phyloP scores from a whole-genome alignment of 257 asterid species.

The Ilex aquifolium region DNA sequence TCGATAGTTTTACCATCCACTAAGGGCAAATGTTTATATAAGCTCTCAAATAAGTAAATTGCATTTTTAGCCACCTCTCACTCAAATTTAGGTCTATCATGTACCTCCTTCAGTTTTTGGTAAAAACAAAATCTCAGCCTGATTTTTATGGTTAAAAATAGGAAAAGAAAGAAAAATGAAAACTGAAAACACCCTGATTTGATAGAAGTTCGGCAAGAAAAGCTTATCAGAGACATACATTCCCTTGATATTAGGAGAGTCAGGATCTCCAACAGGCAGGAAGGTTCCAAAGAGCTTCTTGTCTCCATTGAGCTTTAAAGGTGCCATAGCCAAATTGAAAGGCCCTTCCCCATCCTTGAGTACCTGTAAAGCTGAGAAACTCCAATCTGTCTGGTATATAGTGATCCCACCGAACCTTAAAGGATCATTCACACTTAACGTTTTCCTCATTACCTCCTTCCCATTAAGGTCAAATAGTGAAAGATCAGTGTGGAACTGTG shows the following conservation, averaged over 20 bases:
- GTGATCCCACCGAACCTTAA: conserved; percentile 82
- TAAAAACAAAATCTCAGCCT: too few species aligned
- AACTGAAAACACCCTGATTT: too few species aligned
- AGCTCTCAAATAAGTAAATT: too few species aligned
- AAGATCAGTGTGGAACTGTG: conserved; percentile 83
- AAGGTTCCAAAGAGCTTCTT: conserved; percentile 86
- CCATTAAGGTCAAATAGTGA: conserved; percentile 72
- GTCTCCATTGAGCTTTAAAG: conserved; percentile 70
- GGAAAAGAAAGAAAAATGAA: too few species aligned
- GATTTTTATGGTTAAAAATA: too few species aligned
- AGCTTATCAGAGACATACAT: conserved; percentile 29
- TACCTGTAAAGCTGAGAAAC: conserved; percentile 70
- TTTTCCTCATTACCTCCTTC: conserved; percentile 83
- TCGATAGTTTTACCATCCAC: too few species aligned
- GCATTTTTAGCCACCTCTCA: too few species aligned
- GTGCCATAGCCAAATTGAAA: conserved; percentile 93
- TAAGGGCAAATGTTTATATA: too few species aligned
- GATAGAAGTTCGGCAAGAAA: too few species aligned
- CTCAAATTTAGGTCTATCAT: too few species aligned
- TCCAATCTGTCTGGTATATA: conserved; percentile 57
- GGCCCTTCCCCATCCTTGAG: conserved; percentile 83
- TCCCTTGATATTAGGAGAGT: conserved; percentile 62
- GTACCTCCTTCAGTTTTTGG: too few species aligned
- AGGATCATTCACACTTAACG: conserved; percentile 82
- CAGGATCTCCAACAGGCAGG: conserved; percentile 56